Percentiles rank a stretch among this genome's conserved stretches.
Conservation (phyloP, 164 flowering plant species). For the Vitis labrusca region DNA sequence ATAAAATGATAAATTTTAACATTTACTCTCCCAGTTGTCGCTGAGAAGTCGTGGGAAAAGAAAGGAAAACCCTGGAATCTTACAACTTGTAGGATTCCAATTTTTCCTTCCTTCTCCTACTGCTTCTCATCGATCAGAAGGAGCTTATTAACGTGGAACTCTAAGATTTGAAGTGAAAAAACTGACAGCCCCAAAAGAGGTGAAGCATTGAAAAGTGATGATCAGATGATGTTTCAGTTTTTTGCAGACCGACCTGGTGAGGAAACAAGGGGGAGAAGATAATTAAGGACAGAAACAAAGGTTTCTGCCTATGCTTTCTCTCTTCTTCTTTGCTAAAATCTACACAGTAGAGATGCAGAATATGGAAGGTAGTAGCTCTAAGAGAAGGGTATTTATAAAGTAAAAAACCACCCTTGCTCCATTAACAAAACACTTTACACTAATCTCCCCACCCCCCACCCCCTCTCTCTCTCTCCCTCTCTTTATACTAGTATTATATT, state of each 20-base stretch:
- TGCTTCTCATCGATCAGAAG: no score
- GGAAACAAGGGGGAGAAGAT: constrained; percentile 10
- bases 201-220: constrained; percentile 17
- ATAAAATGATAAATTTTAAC: neutral
- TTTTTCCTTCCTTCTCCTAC: no score
- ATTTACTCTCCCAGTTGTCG: no score
- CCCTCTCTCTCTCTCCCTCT: neutral
- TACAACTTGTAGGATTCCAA: no score
- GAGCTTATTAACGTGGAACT: no score
- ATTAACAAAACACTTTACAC: neutral
- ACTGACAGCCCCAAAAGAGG: constrained; percentile 25
- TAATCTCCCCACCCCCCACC: neutral
- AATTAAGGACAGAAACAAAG: constrained; percentile 9
- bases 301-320: constrained; percentile 3
- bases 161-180: constrained; percentile 1
- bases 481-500: neutral
- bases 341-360: constrained; percentile 33
- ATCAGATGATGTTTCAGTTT: constrained; percentile 16
- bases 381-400: constrained; percentile 32
- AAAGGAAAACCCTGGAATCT: no score
- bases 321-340: constrained; percentile 13
- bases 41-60: no score
- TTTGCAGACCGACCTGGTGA: constrained; percentile 29
- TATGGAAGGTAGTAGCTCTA: constrained; percentile 22
- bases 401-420: constrained; percentile 22